Percentiles rank a stretch among this genome's conserved stretches.
Conservation (phyloP, 257 asterid genomes). For the Rehmannia glutinosa region DNA sequence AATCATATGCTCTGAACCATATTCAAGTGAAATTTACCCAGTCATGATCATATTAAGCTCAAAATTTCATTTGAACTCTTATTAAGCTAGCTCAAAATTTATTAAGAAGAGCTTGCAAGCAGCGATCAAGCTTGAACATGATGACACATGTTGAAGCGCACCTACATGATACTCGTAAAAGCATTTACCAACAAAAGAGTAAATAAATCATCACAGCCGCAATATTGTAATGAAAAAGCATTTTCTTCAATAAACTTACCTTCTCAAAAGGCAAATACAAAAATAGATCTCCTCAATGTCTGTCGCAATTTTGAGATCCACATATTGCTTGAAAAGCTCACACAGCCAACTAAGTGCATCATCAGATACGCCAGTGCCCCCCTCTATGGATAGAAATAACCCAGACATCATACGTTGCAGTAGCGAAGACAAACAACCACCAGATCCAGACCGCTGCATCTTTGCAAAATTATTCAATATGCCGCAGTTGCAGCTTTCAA, state of each 20-base stretch:
- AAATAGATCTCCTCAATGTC: slow-evolving; percentile 89
- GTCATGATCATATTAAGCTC: too few relatives aligned
- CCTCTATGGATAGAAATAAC: slow-evolving; percentile 20
- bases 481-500: slow-evolving; percentile 42
- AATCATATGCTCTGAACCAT: too few relatives aligned
- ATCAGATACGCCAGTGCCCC: slow-evolving; percentile 27
- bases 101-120: too few relatives aligned
- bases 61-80: too few relatives aligned
- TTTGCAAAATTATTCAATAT: slow-evolving; percentile 44
- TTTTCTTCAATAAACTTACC: slow-evolving; percentile 32
- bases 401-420: slow-evolving; percentile 53
- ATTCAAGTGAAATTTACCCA: too few relatives aligned
- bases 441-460: slow-evolving; percentile 38
- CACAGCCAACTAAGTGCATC: slow-evolving; percentile 43
- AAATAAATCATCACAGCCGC: not conserved
- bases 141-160: not conserved
- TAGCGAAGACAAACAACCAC: slow-evolving; percentile 50
- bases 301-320: slow-evolving; percentile 49
- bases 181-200: slow-evolving; percentile 1
- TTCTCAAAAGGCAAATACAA: slow-evolving; percentile 60
- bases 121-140: not conserved
- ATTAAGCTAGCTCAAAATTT: too few relatives aligned
- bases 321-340: slow-evolving; percentile 77
- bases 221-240: not conserved
- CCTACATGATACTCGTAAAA: too few relatives aligned